Conservation (phyloP, 768 basidiomycete species). For the Termitomyces sp. region DNA sequence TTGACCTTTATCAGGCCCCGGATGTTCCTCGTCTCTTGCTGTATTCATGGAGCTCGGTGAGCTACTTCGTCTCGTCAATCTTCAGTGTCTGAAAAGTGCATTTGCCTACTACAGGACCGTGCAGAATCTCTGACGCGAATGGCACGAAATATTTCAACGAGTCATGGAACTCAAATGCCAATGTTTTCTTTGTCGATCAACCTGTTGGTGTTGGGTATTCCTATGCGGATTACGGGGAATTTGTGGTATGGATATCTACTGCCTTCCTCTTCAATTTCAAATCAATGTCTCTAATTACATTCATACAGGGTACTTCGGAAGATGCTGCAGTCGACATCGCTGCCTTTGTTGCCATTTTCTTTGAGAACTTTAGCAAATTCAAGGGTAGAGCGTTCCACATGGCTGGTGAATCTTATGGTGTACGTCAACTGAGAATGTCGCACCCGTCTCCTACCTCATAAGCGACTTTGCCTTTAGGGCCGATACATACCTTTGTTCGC, state of each 20-base stretch:
- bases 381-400: constrained; percentile 65
- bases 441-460: background rate
- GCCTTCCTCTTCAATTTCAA: background rate
- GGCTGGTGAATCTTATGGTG: constrained; percentile 77
- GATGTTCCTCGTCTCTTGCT: constrained; percentile 47
- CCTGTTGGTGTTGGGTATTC: constrained; percentile 62
- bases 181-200: constrained; percentile 61
- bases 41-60: constrained; percentile 73
- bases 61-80: background rate
- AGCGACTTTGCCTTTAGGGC: constrained; percentile 35
- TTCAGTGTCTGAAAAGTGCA: background rate
- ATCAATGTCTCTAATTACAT: background rate
- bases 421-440: constrained; percentile 23
- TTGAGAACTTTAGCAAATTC: constrained; percentile 70
- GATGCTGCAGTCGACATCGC: constrained; percentile 71
- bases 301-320: constrained; percentile 51
- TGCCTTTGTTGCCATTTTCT: constrained; percentile 69
- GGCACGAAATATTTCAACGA: constrained; percentile 53
- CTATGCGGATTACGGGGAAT: constrained; percentile 61
- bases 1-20: constrained; percentile 28
- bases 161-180: constrained; percentile 68
- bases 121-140: constrained; percentile 51
- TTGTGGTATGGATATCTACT: constrained; percentile 38
- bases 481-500: constrained; percentile 75
- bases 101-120: constrained; percentile 47